Evolutionary conservation across 306 rosid genomes (phyloP), one percentile per base, ranked within the genome.

Genomic region (Senna siamea): DNA sequence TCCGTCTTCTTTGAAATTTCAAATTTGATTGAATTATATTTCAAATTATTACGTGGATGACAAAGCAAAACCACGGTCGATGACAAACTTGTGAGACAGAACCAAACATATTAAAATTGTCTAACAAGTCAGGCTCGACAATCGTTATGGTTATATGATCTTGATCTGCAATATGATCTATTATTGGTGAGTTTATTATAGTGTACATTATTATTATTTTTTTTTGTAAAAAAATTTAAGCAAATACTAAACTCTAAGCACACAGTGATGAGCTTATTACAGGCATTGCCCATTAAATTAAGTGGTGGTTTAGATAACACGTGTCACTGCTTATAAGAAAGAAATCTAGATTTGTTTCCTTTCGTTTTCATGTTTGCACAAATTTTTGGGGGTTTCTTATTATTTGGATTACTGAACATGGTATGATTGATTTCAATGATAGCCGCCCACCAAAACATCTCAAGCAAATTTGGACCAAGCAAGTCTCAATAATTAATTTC

Each of bases 381-480:
- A 26, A 3, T 37, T 37, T 37, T 37, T 37, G 30, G 30, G 30
- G 30, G 3, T 5, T 32, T 32, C 8, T 4, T 37, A 5, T 37
- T 37, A 23, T 7, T 44, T 3, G 22, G 55, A 28, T 44, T 23
- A 43, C 20, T 23, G 70, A 13, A 65, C 37, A 43, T 65, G 55
- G 38, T 5, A 6, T 48, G 70, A 22, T 43, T 44, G 54, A 6
- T 65, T 23, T 23, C 14, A 23, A 22, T 12, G 2, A 12, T 11
- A 6, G 28, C 4, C 23, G 34, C 6, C 41, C 60, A 5, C 41
- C 26, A 57, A 40, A 38, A 47, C 10, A 69, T 40, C 4, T 19
- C 5, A 38, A 53, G 66, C 32, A 17, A 35, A 64, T 12, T 70
- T 69, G 85, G 78, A 20, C 66, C 78, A 30, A 54, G 5, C 22